phyloP scores from a whole-genome alignment of 768 basidiomycete genomes.

The Tulasnella sp. region DNA sequence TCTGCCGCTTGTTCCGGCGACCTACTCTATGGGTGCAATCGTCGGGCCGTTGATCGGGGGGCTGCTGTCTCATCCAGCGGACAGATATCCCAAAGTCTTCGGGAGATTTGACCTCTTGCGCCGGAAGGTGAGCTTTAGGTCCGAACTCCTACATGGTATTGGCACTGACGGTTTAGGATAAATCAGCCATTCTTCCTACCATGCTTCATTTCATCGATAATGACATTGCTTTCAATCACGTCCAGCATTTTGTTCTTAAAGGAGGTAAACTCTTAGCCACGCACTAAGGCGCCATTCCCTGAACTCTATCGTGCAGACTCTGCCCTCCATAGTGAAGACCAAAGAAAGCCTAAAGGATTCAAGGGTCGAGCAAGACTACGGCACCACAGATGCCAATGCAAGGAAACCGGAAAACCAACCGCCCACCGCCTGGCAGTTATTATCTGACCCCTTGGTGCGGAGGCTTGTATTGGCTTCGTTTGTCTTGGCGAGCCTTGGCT shows the following conservation, averaged over 20 bases:
- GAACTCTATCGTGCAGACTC: not conserved
- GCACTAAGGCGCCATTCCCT: not conserved
- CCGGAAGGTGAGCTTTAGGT: not conserved
- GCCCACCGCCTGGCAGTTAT: constrained; percentile 2
- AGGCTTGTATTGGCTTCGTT: constrained; percentile 36
- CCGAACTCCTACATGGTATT: not conserved
- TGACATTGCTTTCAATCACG: constrained; percentile 50
- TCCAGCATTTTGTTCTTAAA: constrained; percentile 56
- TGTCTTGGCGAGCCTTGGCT: constrained; percentile 54
- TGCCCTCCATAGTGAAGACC: not conserved
- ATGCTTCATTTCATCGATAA: constrained; percentile 53
- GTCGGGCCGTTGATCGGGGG: constrained; percentile 36
- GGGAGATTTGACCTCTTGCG: constrained; percentile 6
- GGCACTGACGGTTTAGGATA: not conserved
- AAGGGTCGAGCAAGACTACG: not conserved
- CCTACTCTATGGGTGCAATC: constrained; percentile 33
- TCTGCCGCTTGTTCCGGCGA: constrained; percentile 32
- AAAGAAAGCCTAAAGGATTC: not conserved
- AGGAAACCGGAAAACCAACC: not conserved
- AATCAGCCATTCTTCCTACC: constrained; percentile 60
- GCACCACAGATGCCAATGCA: not conserved
- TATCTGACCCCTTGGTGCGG: constrained; percentile 18
- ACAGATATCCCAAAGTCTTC: constrained; percentile 34
- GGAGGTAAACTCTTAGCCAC: constrained; percentile 49
- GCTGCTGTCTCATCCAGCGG: constrained; percentile 32